Conservation (phyloP, 805 yeast species). For the Debaryomyces maramus region DNA sequence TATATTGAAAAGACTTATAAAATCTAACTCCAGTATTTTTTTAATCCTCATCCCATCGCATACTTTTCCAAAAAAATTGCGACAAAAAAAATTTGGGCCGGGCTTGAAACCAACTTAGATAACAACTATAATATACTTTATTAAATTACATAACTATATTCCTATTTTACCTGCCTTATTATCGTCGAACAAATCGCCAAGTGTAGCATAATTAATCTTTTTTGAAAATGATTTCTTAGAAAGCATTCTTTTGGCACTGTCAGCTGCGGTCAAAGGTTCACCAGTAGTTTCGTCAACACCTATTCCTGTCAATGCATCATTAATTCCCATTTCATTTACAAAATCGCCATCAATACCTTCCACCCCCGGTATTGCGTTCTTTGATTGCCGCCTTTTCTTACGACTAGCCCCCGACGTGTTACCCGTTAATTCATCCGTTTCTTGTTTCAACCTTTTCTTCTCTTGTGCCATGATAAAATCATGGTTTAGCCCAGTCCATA, state of each 20-base stretch:
- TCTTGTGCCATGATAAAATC: slow-evolving; percentile 87
- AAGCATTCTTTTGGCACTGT: slow-evolving; percentile 75
- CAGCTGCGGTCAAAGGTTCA: slow-evolving; percentile 63
- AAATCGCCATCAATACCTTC: slow-evolving; percentile 21
- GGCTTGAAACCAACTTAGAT: background rate
- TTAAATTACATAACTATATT: slow-evolving; percentile 4
- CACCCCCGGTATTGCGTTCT: slow-evolving; percentile 16
- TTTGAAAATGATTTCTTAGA: slow-evolving; percentile 76
- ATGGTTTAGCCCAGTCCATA: slow-evolving; percentile 89
- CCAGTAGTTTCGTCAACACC: slow-evolving; percentile 43
- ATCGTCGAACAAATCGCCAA: slow-evolving; percentile 50
- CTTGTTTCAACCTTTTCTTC: slow-evolving; percentile 74
- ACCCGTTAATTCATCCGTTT: slow-evolving; percentile 87
- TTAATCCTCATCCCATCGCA: slow-evolving; percentile 12
- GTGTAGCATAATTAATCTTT: slow-evolving; percentile 86
- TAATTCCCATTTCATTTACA: slow-evolving; percentile 30
- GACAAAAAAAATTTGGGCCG: background rate
- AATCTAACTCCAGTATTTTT: slow-evolving; percentile 2
- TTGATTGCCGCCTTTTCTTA: slow-evolving; percentile 43
- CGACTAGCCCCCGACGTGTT: slow-evolving; percentile 45
- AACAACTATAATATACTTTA: background rate
- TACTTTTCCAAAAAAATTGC: slow-evolving; percentile 3
- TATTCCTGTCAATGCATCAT: slow-evolving; percentile 34
- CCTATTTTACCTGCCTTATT: slow-evolving; percentile 7
- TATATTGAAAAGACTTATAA: background rate